Evolutionary conservation across 148 eudicot species (phyloP), one percentile per base, ranked within the genome.

Genomic region (Silene uniflora): DNA sequence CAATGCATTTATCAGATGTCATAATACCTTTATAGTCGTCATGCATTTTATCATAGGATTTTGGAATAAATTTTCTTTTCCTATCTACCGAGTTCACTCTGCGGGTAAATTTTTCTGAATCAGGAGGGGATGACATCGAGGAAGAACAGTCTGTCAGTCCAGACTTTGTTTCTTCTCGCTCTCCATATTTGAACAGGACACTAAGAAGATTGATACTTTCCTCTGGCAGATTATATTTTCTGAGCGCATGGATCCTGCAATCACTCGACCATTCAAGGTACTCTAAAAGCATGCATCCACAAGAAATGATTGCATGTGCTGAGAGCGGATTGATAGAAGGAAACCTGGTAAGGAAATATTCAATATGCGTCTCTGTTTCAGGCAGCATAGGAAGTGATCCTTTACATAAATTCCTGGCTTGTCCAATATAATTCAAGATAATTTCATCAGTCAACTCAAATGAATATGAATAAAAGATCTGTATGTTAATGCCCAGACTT

Each of bases 281-380:
- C 68, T 92, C 88, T 60, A 81, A 80, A 74, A 89, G 91, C 76
- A 75, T 75, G 80, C 81, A 77, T 54, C 80, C 93, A 67, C 88
- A 83, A 23, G 99, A 88, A 78, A 89, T 81, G 71, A 95, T 87
- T 62, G 92, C 94, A 84, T 92, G 98, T 78, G 99, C 97, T 68
- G 97, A 88, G 74, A 95, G 89, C 55, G 99, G 97, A 86, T 95
- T 92, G 32, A 92, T 81, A 62, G 97, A 92, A 83, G 97, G 95
- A 82, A 91, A 91, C 79, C 85, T 68, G 49, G 96, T 84, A 5
- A 96, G 89, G 79, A 96, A 96, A 61, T 89, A 91, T 85, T 96
- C 99, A 69, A 93, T 97, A 46, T 87, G 75, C 72, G 87, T 91
- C 84, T 96, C 94, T 55, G 99, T 88, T 75, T 96, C 99, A 3